These are phyloP conservation scores for Nemania sp. DNA, from an alignment of 2,329 filamentous ascomycete genomes.

Conservation along the genomic window DNA sequence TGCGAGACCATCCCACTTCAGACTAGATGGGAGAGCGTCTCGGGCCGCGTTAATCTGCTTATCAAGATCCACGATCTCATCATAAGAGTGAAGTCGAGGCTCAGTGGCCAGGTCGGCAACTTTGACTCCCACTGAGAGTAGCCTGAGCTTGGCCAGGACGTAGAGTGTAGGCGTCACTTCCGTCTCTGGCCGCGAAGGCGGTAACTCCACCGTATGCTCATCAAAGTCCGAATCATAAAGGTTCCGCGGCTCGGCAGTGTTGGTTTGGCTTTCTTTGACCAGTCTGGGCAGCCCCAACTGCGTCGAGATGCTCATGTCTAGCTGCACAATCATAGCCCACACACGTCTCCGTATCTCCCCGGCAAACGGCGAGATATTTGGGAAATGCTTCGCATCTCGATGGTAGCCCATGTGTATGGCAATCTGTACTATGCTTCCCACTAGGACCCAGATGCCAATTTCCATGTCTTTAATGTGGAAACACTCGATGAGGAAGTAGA, in stretches of 20 bases:
- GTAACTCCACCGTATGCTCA: constrained; percentile 41
- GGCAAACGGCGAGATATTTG: constrained; percentile 45
- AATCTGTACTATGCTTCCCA: constrained; percentile 42
- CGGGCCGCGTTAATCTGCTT: constrained; percentile 30
- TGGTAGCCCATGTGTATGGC: constrained; percentile 51
- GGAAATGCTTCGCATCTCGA: constrained; percentile 49
- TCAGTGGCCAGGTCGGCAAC: no score
- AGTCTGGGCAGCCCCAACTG: constrained; percentile 53
- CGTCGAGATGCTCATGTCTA: constrained; percentile 49
- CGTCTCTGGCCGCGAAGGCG: constrained; percentile 40
- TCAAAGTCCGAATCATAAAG: constrained; percentile 51
- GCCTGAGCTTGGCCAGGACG: constrained; percentile 34
- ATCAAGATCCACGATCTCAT: constrained; percentile 36
- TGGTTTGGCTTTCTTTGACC: constrained; percentile 46
- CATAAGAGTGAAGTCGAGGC: no score
- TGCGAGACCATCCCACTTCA: constrained; percentile 31
- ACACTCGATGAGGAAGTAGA: constrained; percentile 42
- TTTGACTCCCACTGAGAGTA: no score
- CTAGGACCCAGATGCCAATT: constrained; percentile 42
- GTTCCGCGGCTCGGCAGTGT: constrained; percentile 50
- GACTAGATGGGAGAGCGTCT: constrained; percentile 11
- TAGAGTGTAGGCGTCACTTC: constrained; percentile 38
- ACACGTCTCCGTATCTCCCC: constrained; percentile 52
- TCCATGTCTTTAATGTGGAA: constrained; percentile 39
- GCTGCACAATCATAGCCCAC: constrained; percentile 47